Base-by-base conservation (phyloP, 805 yeast species). In the Saccharomycopsis oosterbeekiorum region DNA sequence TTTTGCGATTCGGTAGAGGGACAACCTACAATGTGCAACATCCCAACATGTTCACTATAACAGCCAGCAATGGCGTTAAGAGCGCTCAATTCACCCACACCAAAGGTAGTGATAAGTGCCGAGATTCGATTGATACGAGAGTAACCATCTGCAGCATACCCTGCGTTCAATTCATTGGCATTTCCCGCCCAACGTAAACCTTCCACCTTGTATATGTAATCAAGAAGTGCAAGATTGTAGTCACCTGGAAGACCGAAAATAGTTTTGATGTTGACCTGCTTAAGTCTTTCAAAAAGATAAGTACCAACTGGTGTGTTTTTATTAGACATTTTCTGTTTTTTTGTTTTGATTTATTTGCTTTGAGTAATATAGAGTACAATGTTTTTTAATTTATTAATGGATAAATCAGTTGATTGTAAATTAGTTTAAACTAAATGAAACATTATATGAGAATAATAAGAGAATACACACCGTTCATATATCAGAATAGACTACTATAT, bases 121-220 rank as follows among this genome's bases (percentile, higher is more conserved):
- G 87, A 81, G 71, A 88, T 75, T 63, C 92, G 86, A 75, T 87
- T 88, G 68, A 89, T 78, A 73, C 96, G 78, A 59, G 93, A 84
- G 76, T 89, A 89, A 66, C 96, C 96, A 74, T 89, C 96, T 55
- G 94, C 91, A 59, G 96, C 88, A 68, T 86, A 87, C 51, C 94
- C 88, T 55, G 96, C 94, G 73, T 89, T 89, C 76, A 89, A 80
- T 77, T 89, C 96, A 75, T 89, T 89, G 71, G 94, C 88, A 73
- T 89, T 88, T 69, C 96, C 96, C 58, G 89, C 91, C 96, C 96
- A 89, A 77, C 87, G 81, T 74, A 89, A 70, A 55, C 88, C 89
- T 41, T 81, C 84, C 58, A 86, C 89, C 69, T 85, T 88, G 72
- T 86, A 84, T 69, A 87, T 78, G 70, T 86, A 84, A 70, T 87